Percentiles rank a stretch among this genome's conserved stretches.
phyloP scores from a whole-genome alignment of 2,329 filamentous ascomycete species.

The Neurospora sp. region DNA sequence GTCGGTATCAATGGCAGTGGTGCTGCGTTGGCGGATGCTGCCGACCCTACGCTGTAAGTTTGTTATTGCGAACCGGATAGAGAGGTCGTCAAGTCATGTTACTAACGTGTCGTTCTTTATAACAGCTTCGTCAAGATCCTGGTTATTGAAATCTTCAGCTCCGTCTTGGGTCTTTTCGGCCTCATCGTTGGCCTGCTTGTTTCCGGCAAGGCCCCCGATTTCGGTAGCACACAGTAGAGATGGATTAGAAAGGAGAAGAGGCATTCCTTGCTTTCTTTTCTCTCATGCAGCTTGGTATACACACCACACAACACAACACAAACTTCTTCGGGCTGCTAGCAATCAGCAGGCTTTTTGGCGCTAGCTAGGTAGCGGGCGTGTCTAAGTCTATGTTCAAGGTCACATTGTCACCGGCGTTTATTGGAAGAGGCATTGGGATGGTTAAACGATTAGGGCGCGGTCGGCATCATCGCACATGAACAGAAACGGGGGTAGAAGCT shows the following conservation, averaged over 20 bases:
- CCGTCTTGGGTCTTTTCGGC: slow-evolving; percentile 90
- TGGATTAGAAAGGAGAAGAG: neutral
- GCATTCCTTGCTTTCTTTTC: slow-evolving; percentile 2
- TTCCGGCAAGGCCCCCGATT: slow-evolving; percentile 71
- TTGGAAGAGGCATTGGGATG: slow-evolving; percentile 12
- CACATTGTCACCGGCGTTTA: slow-evolving; percentile 18
- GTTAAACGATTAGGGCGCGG: slow-evolving; percentile 13
- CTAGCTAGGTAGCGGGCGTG: slow-evolving; percentile 9
- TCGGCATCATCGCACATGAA: slow-evolving; percentile 13
- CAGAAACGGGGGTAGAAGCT: slow-evolving; percentile 6
- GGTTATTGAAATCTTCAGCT: slow-evolving; percentile 98
- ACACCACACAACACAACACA: slow-evolving; percentile 11
- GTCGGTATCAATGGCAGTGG: slow-evolving; percentile 98
- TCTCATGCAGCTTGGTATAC: neutral
- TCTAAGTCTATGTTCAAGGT: slow-evolving; percentile 12
- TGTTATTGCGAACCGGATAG: neutral
- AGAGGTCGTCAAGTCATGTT: neutral
- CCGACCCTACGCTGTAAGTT: slow-evolving; percentile 76
- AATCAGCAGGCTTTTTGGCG: slow-evolving; percentile 9
- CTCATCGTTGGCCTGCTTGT: slow-evolving; percentile 89
- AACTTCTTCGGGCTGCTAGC: slow-evolving; percentile 4
- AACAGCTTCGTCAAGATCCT: slow-evolving; percentile 93
- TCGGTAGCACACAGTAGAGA: slow-evolving; percentile 33
- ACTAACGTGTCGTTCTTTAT: slow-evolving; percentile 14
- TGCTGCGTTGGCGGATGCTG: slow-evolving; percentile 90